These are phyloP conservation scores for Nakazawaea wyomingensis DNA, from an alignment of 805 yeast genomes.

Conservation along the genomic window DNA sequence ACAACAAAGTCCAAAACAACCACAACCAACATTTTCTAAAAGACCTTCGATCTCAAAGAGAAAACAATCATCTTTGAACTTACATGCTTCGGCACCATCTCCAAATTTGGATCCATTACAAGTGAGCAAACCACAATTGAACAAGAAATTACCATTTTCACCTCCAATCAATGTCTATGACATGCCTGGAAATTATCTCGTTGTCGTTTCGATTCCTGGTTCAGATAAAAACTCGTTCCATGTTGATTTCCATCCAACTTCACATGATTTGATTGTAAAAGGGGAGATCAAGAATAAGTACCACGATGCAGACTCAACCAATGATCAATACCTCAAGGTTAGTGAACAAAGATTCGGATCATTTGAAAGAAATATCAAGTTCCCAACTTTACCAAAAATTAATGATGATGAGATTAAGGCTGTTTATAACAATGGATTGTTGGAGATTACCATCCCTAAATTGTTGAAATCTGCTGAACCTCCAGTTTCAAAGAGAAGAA, in stretches of 20 bases:
- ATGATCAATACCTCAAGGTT: conserved; percentile 35
- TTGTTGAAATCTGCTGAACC: conserved; percentile 21
- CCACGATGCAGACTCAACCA: conserved; percentile 22
- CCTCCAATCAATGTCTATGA: conserved; percentile 60
- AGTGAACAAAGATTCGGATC: conserved; percentile 53
- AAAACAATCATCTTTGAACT: conserved; percentile 13
- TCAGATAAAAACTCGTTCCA: conserved; percentile 47
- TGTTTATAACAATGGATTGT: conserved; percentile 46
- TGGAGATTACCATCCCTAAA: conserved; percentile 50
- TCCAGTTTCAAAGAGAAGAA: conserved; percentile 37
- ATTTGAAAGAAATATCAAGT: conserved; percentile 50
- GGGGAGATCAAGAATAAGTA: conserved; percentile 40
- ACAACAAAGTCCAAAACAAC: background rate
- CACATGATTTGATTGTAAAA: conserved; percentile 46
- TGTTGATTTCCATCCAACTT: conserved; percentile 55
- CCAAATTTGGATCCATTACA: conserved; percentile 36
- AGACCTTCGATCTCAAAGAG: background rate
- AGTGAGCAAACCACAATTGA: conserved; percentile 39
- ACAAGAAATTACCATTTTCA: conserved; percentile 42
- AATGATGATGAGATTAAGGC: conserved; percentile 51
- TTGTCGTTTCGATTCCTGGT: conserved; percentile 55
- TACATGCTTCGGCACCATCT: conserved; percentile 24
- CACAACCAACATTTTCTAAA: background rate
- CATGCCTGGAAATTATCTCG: conserved; percentile 36
- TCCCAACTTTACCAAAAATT: conserved; percentile 49